These are phyloP conservation scores for Pseudocohnilembus persalinus DNA, from an alignment of 169 alveolate species.

Conservation along the genomic window DNA sequence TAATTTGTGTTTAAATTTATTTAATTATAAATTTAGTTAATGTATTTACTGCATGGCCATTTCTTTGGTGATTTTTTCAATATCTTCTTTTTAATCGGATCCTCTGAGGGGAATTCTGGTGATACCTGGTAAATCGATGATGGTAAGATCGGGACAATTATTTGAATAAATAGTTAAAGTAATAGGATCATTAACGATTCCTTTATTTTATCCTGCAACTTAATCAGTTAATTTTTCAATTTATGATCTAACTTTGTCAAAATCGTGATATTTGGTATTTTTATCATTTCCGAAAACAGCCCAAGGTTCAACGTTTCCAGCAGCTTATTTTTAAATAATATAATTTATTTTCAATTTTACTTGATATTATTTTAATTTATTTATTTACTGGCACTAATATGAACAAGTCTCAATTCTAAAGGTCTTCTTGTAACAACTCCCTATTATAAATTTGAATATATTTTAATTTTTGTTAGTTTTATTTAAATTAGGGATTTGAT, in stretches of 20 bases:
- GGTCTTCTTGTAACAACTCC: constrained; percentile 98
- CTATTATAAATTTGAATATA: not conserved
- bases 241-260: constrained; percentile 90
- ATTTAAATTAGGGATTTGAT: not conserved
- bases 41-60: constrained; percentile 18
- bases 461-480: not conserved
- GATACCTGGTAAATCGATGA: constrained; percentile 99
- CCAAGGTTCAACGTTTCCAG: constrained; percentile 65
- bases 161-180: constrained; percentile 94
- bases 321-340: constrained; percentile 5
- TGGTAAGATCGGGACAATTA: constrained; percentile 96
- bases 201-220: constrained; percentile 93
- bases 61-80: constrained; percentile 93
- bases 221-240: constrained; percentile 90
- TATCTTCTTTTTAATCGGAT: constrained; percentile 95
- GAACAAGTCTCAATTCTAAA: constrained; percentile 93
- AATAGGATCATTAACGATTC: constrained; percentile 97
- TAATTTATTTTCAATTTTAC: not conserved
- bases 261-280: constrained; percentile 85
- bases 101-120: constrained; percentile 96
- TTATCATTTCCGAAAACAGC: constrained; percentile 80
- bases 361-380: too few species aligned
- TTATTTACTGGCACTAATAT: constrained; percentile 78
- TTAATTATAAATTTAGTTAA: too few species aligned
- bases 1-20: not conserved